These are phyloP conservation scores for Psilocybe azurescens DNA, from an alignment of 768 basidiomycete species.

Conservation along the genomic window DNA sequence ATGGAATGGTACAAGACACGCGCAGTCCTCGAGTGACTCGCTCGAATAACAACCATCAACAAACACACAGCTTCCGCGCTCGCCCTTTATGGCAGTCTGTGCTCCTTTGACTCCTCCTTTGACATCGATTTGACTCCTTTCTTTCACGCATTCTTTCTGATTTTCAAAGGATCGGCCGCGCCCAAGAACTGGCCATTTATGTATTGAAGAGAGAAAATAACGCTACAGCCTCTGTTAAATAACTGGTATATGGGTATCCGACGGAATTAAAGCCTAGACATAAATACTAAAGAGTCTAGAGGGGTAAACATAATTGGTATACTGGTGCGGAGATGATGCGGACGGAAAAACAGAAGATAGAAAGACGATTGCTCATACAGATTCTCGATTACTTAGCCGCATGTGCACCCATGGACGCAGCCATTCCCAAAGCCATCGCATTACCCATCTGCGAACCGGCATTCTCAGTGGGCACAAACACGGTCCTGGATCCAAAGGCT, in stretches of 20 bases:
- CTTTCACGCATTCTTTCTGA: neutral
- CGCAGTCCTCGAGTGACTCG: slow-evolving; percentile 40
- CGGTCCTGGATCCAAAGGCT: slow-evolving; percentile 71
- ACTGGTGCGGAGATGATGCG: neutral
- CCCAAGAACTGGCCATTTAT: neutral
- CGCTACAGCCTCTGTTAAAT: neutral
- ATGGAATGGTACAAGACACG: slow-evolving; percentile 44
- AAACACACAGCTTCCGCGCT: slow-evolving; percentile 24
- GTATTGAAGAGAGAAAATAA: neutral
- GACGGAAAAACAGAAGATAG: neutral
- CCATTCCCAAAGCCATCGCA: slow-evolving; percentile 73
- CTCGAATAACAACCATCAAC: slow-evolving; percentile 43
- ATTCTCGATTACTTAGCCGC: slow-evolving; percentile 10
- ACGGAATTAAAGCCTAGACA: neutral
- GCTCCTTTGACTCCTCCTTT: slow-evolving; percentile 4
- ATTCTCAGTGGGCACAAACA: slow-evolving; percentile 74
- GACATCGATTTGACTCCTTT: neutral
- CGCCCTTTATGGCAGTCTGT: slow-evolving; percentile 24
- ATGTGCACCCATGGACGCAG: slow-evolving; percentile 61
- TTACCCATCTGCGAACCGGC: slow-evolving; percentile 61
- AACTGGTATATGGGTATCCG: neutral
- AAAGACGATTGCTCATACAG: neutral
- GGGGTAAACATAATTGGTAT: neutral
- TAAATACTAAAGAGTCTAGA: neutral
- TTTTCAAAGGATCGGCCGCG: neutral